Conservation (phyloP, 2,329 filamentous ascomycete genomes). For the Cryphonectria radicalis region DNA sequence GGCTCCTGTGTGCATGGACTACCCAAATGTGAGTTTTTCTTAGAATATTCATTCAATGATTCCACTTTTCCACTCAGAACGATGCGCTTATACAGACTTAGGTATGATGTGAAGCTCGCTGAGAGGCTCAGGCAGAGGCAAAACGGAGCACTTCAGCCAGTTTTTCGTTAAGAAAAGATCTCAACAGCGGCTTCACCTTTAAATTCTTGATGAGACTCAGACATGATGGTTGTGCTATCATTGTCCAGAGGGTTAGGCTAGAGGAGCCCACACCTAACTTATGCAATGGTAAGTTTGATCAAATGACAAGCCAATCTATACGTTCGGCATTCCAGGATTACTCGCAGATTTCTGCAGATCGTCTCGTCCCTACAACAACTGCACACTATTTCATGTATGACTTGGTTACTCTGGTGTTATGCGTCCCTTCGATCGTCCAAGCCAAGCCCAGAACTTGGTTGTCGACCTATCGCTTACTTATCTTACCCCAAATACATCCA, state of each 20-base stretch:
- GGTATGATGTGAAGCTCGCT: slow-evolving; percentile 22
- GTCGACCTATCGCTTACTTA: background rate
- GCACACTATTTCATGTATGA: too few species aligned
- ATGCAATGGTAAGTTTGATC: background rate
- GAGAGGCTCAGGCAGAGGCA: slow-evolving; percentile 21
- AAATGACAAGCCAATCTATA: background rate
- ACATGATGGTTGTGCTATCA: background rate
- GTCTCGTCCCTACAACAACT: background rate
- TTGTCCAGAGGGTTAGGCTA: background rate
- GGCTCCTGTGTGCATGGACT: slow-evolving; percentile 59
- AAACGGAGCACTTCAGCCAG: slow-evolving; percentile 13
- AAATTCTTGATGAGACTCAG: background rate
- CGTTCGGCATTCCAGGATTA: background rate
- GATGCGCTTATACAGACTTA: background rate
- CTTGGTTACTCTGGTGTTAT: too few species aligned
- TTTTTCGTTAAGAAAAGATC: slow-evolving; percentile 6
- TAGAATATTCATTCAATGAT: background rate
- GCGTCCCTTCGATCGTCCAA: background rate
- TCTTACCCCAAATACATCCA: background rate
- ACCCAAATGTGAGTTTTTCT: slow-evolving; percentile 51
- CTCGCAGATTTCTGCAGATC: background rate
- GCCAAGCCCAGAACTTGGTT: background rate
- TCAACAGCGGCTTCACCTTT: background rate
- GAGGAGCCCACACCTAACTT: background rate
- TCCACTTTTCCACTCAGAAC: background rate